A percentile compares a stretch with the other conserved stretches of the same genome.
Conservation (phyloP, 352 stramenopile species). For the Pseudoperonospora humuli region DNA sequence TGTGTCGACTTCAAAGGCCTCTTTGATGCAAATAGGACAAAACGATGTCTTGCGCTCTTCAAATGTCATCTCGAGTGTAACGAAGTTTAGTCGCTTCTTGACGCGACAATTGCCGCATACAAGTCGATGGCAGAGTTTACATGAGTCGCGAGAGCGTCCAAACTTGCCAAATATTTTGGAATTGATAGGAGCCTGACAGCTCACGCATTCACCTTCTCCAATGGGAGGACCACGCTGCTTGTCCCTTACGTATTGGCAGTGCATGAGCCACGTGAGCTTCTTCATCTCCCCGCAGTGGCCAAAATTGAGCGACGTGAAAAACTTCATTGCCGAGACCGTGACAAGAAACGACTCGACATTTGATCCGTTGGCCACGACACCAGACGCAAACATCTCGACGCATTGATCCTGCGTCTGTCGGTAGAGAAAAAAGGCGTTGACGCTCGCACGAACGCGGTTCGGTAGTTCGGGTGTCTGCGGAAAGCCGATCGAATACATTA, state of each 20-base stretch:
- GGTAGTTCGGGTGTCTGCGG: conserved; percentile 25
- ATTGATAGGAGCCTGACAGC: conserved; percentile 24
- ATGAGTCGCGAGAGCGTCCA: conserved; percentile 24
- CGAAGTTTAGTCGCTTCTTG: conserved; percentile 29
- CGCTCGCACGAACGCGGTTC: conserved; percentile 16
- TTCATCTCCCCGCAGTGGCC: conserved; percentile 33
- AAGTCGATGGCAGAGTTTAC: conserved; percentile 27
- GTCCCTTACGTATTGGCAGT: conserved; percentile 16
- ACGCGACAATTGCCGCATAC: conserved; percentile 29
- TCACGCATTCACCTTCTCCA: conserved; percentile 24
- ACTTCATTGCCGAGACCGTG: conserved; percentile 23
- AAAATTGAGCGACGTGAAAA: conserved; percentile 25
- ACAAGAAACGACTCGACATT: conserved; percentile 24
- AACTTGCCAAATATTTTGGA: conserved; percentile 29
- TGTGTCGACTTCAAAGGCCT: conserved; percentile 27
- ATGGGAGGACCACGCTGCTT: conserved; percentile 20
- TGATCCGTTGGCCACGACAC: conserved; percentile 21
- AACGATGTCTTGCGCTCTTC: conserved; percentile 32
- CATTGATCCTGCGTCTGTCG: conserved; percentile 24
- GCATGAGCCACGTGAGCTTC: conserved; percentile 36
- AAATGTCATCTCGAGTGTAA: conserved; percentile 30
- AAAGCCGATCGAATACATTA: conserved; percentile 36
- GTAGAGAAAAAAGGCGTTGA: conserved; percentile 31
- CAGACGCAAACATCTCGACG: conserved; percentile 23
- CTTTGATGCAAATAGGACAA: conserved; percentile 28